Conservation (phyloP, 352 stramenopile species). For the Elongisporangium prolatum region DNA sequence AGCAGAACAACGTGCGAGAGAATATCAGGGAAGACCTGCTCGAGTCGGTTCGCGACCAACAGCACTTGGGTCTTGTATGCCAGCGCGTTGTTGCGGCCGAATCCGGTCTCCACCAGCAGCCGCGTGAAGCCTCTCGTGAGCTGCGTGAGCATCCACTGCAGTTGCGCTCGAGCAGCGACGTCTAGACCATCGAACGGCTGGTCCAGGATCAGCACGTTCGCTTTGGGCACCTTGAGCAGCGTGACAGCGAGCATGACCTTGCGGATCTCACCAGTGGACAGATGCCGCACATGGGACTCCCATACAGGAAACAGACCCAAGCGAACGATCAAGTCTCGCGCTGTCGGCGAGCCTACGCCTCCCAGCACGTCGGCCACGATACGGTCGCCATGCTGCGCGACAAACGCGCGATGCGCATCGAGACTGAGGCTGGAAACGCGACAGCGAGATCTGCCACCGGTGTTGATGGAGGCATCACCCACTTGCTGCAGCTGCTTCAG, state of each 20-base stretch:
- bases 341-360: slow-evolving; percentile 55
- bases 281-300: slow-evolving; percentile 70
- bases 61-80: slow-evolving; percentile 87
- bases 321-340: slow-evolving; percentile 88
- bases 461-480: slow-evolving; percentile 2
- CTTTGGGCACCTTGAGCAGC: slow-evolving; percentile 65
- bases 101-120: slow-evolving; percentile 86
- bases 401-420: slow-evolving; percentile 82
- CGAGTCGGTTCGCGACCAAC: slow-evolving; percentile 82
- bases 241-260: slow-evolving; percentile 87
- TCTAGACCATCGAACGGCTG: slow-evolving; percentile 94
- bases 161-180: slow-evolving; percentile 58
- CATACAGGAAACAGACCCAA: slow-evolving; percentile 90
- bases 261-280: slow-evolving; percentile 92
- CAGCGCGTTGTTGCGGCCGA: slow-evolving; percentile 65
- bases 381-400: slow-evolving; percentile 47
- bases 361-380: slow-evolving; percentile 67
- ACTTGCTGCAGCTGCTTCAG: slow-evolving; percentile 34
- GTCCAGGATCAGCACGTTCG: slow-evolving; percentile 85
- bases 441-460: slow-evolving; percentile 10
- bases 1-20: slow-evolving; percentile 57
- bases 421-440: slow-evolving; percentile 64
- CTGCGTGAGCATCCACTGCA: slow-evolving; percentile 83
- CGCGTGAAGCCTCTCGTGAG: slow-evolving; percentile 85
- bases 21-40: slow-evolving; percentile 86